Base-by-base conservation (phyloP, 2,329 filamentous ascomycete species). In the Seiridium cupressi region DNA sequence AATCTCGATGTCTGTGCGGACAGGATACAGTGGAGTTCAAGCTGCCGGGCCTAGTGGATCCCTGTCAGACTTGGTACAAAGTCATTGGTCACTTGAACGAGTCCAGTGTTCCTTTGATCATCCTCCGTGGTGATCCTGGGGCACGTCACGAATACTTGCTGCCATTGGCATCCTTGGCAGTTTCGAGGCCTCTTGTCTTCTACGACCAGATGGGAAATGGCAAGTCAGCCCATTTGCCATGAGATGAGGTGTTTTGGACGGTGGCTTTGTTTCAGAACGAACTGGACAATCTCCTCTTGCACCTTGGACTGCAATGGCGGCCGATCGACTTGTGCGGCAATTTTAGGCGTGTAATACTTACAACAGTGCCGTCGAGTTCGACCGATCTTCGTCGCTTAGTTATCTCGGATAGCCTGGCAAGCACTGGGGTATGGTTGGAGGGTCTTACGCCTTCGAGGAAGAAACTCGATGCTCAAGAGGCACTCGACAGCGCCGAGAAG, bases 151-250 rank as follows among this genome's bases (percentile, higher is more conserved):
- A 78, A 32, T 80, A 80, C 63, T 64, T 79, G 26, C 64, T 73
- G 1, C 70, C 74, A 0, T 69, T 83, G 34, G 69, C 67, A 0
- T 70, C 74, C 44, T 18, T 49, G 42, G 66, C 67, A 35, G 74
- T 77, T 5, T 31, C 40, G 26, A 35, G 5, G 3, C 79, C 82
- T 0, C 70, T 84, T 2, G 68, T 85, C 35, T 76, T 84, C 66
- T 85, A 85, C 67, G 82, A 85, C 64, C 82, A 85, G 61, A 72
- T 84, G 56, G 82, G 82, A 31, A 79, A 76, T 62, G 82, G 80
- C 7, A 66, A 66, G 11, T 81, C 77, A 3, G 84, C 82, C 0
- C 81, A 78, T 58, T 72, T 84, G 9, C 75, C 66, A 9, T 32
- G 51, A 3, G 64, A 70, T 59, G 61, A 64, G 1, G 60, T 60